Conservation (phyloP, 2,329 filamentous ascomycete species). For the Pseudocercospora pini-densiflorae region DNA sequence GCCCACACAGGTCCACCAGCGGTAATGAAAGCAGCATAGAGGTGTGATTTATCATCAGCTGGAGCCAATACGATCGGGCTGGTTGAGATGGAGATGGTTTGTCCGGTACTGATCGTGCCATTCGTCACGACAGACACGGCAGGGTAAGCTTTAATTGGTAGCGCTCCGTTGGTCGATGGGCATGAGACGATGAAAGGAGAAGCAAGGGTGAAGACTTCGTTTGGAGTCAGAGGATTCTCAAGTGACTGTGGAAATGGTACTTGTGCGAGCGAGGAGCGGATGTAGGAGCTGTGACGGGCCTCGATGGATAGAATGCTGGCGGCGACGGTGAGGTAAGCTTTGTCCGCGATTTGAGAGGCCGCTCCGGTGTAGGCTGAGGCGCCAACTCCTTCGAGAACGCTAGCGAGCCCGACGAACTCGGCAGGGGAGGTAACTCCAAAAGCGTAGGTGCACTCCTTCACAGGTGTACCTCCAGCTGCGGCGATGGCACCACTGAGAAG, state of each 20-base stretch:
- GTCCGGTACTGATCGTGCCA: conserved; percentile 23
- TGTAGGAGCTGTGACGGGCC: conserved; percentile 65
- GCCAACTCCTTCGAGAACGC: conserved; percentile 61
- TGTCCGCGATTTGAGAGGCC: conserved; percentile 61
- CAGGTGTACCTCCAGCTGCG: conserved; percentile 56
- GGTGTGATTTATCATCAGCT: conserved; percentile 13
- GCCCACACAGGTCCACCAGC: conserved; percentile 26
- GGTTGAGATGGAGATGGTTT: conserved; percentile 21
- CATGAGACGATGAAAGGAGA: conserved; percentile 64
- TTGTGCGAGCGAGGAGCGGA: conserved; percentile 9
- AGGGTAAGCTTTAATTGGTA: conserved; percentile 59
- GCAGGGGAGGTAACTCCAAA: conserved; percentile 45
- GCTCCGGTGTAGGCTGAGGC: conserved; percentile 66
- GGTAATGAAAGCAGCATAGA: conserved; percentile 31
- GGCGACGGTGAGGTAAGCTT: conserved; percentile 64
- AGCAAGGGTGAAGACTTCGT: conserved; percentile 67
- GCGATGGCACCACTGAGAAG: conserved; percentile 55
- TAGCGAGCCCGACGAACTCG: conserved; percentile 56
- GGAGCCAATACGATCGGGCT: conserved; percentile 20
- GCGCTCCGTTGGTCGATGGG: conserved; percentile 57
- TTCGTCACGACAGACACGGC: conserved; percentile 11
- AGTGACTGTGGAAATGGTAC: conserved; percentile 63
- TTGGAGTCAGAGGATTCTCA: conserved; percentile 62
- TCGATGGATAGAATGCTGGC: conserved; percentile 67
- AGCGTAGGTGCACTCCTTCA: conserved; percentile 60